These are phyloP conservation scores for Mycena venus DNA, from an alignment of 768 basidiomycete genomes.

Conservation along the genomic window DNA sequence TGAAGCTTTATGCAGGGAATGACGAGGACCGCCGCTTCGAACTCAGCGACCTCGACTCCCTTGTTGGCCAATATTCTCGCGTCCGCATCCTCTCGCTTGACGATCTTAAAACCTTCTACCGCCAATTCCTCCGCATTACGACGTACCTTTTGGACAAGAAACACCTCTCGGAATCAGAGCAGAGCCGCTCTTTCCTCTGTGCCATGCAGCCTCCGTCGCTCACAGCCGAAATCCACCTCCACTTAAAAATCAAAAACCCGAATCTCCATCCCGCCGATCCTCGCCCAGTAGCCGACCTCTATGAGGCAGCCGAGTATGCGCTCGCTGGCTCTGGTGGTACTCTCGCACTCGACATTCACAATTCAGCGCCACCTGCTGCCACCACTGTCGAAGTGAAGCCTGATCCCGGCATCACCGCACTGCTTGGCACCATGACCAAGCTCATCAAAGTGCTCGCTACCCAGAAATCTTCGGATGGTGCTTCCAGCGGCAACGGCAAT, in stretches of 20 bases:
- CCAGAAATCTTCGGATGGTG: neutral
- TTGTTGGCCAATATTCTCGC: constrained; percentile 36
- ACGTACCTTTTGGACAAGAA: constrained; percentile 33
- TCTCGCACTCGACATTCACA: neutral
- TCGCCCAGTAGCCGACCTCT: constrained; percentile 35
- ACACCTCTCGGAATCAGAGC: constrained; percentile 11
- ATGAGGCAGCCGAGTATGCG: constrained; percentile 36
- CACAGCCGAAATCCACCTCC: constrained; percentile 10
- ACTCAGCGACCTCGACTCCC: constrained; percentile 33
- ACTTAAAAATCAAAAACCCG: constrained; percentile 37
- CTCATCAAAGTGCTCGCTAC: constrained; percentile 14
- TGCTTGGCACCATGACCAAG: constrained; percentile 8
- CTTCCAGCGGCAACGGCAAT: neutral
- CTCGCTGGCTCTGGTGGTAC: constrained; percentile 23
- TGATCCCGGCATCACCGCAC: constrained; percentile 15
- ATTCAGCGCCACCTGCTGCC: neutral
- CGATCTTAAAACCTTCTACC: constrained; percentile 37
- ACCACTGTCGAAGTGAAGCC: constrained; percentile 4
- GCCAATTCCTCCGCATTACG: constrained; percentile 39
- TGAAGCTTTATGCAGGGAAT: constrained; percentile 40
- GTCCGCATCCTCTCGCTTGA: constrained; percentile 29
- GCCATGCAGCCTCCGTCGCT: constrained; percentile 25
- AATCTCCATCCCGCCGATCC: constrained; percentile 34
- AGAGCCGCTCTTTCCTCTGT: constrained; percentile 31
- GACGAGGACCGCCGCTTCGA: constrained; percentile 29